phyloP scores from a whole-genome alignment of 495 filamentous ascomycete species.

The Stereocaulon alpinum region DNA sequence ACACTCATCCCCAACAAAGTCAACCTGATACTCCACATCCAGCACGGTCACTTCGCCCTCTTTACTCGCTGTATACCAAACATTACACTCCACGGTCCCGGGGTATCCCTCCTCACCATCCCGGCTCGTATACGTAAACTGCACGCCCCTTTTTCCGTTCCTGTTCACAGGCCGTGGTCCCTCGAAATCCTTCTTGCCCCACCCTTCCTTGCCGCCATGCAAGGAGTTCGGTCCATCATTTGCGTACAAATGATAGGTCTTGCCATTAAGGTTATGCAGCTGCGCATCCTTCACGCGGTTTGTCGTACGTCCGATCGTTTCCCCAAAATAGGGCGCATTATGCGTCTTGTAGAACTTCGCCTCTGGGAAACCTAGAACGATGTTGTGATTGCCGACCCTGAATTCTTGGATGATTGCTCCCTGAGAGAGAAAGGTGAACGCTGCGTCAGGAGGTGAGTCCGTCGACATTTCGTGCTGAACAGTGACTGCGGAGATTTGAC shows the following conservation, averaged over 20 bases:
- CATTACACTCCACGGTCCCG: constrained; percentile 64
- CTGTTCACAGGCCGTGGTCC: constrained; percentile 57
- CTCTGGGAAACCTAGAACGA: constrained; percentile 74
- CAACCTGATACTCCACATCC: constrained; percentile 79
- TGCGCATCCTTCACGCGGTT: constrained; percentile 72
- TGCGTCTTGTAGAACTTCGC: constrained; percentile 59
- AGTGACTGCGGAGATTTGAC: neutral
- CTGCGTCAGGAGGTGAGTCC: constrained; percentile 22
- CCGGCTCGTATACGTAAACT: constrained; percentile 60
- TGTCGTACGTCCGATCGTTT: constrained; percentile 84
- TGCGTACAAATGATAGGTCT: constrained; percentile 51
- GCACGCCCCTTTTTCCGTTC: constrained; percentile 61
- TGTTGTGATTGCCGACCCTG: constrained; percentile 63
- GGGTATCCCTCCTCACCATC: constrained; percentile 83
- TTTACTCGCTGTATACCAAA: constrained; percentile 67
- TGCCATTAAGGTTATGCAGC: constrained; percentile 62
- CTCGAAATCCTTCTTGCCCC: constrained; percentile 75
- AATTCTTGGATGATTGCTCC: constrained; percentile 87
- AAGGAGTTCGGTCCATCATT: constrained; percentile 75
- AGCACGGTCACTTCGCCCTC: constrained; percentile 60
- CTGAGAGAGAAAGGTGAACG: constrained; percentile 62
- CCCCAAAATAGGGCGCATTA: constrained; percentile 76
- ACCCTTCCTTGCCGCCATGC: constrained; percentile 73
- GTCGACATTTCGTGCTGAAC: no score
- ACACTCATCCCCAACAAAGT: constrained; percentile 61